Base-by-base conservation (phyloP, 495 filamentous ascomycete genomes). In the Penicillium canariense region DNA sequence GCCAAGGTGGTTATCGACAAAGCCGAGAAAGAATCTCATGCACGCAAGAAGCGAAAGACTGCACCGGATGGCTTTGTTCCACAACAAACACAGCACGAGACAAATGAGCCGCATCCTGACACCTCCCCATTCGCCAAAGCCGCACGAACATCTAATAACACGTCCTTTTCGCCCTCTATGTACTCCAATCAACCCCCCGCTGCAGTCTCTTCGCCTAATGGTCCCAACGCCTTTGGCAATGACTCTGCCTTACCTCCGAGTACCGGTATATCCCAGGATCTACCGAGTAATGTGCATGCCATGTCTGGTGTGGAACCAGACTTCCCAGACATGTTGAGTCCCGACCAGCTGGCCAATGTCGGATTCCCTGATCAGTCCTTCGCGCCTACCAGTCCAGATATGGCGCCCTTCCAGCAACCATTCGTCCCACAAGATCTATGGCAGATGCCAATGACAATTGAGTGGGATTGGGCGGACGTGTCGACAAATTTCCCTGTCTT, bases 381-480 rank as follows among this genome's bases (percentile, higher is more conserved):
- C 67, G 34, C 73, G 53, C 14, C 65, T 66, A 32, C 62, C 70
- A 61, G 61, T 70, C 58, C 81, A 2, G 65, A 69, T n/a, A 69
- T 78, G 54, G 68, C 66, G 36, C 72, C 75, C 20, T 91, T 91
- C 66, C 90, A 96, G 65, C 91, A 96, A 58, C 91, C 92, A 1
- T 90, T 96, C 62, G 87, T 97, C 39, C 94, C 94, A n/a, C 91
- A 93, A 61, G 95, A 97, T 76, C 72, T 98, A 47, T 98, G 92
- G 88, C 87, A 91, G 68, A 87, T 96, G 84, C 88, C 91, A 9
- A 95, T 96, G 86, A 94, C 89, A 12, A 81, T 97, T 18, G 95
- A 97, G 65, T 98, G 95, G 95, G 90, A 97, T 65, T 97, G 95
- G 94, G 91, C 90, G 0, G 91, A 96, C 66, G 87, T 94, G 81